A percentile compares a stretch with the other conserved stretches of the same genome.
These are phyloP conservation scores for Asterochloris sp. DNA, from an alignment of 139 green algal genomes.

Conservation along the genomic window DNA sequence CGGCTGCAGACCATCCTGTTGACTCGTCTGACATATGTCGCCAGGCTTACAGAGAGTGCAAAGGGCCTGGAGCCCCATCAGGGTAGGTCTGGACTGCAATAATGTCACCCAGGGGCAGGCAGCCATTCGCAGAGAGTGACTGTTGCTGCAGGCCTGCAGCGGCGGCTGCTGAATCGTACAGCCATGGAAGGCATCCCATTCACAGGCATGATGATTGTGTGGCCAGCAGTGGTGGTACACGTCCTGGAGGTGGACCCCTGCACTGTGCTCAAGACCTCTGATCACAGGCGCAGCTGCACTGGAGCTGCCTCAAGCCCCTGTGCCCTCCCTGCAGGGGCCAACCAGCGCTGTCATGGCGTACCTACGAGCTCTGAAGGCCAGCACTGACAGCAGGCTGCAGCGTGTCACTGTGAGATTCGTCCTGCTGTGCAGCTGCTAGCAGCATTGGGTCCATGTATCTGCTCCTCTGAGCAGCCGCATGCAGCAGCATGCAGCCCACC, in stretches of 20 bases:
- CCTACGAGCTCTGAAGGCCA: background rate
- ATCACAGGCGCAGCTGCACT: background rate
- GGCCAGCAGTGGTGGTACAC: too few species aligned
- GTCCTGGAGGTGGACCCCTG: too few species aligned
- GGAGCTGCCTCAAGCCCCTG: background rate
- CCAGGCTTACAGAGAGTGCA: background rate
- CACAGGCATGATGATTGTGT: too few species aligned
- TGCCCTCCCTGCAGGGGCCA: background rate
- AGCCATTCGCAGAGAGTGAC: too few species aligned
- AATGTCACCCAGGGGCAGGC: too few species aligned
- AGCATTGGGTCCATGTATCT: background rate
- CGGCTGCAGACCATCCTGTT: background rate
- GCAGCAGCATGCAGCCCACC: background rate
- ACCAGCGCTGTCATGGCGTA: background rate
- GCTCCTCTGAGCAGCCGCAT: background rate
- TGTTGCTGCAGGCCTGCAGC: too few species aligned
- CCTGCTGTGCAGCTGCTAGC: background rate
- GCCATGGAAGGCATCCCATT: too few species aligned
- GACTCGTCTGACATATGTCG: background rate
- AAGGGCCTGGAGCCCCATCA: background rate
- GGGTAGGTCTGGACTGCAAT: too few species aligned
- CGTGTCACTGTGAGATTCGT: too few species aligned
- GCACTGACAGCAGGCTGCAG: background rate
- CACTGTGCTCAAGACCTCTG: too few species aligned
- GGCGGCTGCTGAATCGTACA: too few species aligned